phyloP scores from a whole-genome alignment of 1,284 basidiomycete species.

The Cutaneotrichosporon sp. region DNA sequence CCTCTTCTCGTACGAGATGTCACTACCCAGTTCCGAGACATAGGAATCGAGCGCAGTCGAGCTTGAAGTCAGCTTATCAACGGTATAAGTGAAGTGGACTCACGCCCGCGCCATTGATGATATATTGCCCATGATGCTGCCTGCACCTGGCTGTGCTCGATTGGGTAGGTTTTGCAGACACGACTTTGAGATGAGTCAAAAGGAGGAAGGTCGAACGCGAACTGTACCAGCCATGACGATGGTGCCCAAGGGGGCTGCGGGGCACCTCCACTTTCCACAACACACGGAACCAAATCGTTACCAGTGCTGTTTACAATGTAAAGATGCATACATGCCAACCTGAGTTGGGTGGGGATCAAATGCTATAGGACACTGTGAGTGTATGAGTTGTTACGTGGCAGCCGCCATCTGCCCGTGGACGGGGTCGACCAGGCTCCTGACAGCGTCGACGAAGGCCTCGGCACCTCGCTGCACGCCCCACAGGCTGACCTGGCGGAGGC shows the following conservation, averaged over 20 bases:
- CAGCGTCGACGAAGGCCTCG: conserved; percentile 62
- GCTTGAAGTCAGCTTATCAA: conserved; percentile 25
- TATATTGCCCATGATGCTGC: conserved; percentile 44
- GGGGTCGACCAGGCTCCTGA: conserved; percentile 60
- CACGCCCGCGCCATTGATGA: conserved; percentile 54
- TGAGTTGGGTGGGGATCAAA: background rate
- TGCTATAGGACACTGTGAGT: background rate
- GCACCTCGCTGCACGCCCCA: conserved; percentile 77
- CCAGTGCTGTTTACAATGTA: background rate
- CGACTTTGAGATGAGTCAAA: background rate
- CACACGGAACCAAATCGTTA: conserved; percentile 3
- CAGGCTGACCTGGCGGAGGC: conserved; percentile 78
- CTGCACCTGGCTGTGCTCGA: background rate
- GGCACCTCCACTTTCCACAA: conserved; percentile 3
- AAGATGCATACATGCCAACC: background rate
- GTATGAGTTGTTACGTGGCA: background rate
- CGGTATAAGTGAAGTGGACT: conserved; percentile 21
- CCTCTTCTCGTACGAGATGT: conserved; percentile 89
- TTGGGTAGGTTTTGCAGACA: background rate
- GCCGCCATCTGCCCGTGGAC: conserved; percentile 33
- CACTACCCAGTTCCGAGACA: conserved; percentile 77
- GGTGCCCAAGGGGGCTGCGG: background rate
- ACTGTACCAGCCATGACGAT: background rate
- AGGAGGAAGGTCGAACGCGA: background rate
- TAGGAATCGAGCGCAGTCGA: conserved; percentile 80